These are phyloP conservation scores for Linnemannia schmuckeri DNA, from an alignment of 192 early-diverging fungal genomes.

Conservation along the genomic window DNA sequence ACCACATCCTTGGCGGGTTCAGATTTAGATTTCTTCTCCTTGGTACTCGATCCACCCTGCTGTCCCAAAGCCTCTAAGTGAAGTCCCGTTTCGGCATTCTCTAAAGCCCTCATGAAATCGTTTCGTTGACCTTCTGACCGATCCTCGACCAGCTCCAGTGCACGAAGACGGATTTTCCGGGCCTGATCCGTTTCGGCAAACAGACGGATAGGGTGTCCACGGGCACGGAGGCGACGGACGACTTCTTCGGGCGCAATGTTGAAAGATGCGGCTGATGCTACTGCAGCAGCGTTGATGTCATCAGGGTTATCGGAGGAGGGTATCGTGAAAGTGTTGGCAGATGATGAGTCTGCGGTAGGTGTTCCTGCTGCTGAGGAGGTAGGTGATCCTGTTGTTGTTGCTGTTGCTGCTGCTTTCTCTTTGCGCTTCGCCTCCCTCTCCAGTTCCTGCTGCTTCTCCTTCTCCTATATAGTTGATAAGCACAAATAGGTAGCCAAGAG, in stretches of 20 bases:
- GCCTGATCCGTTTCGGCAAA: conserved; percentile 91
- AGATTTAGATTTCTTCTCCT: conserved; percentile 61
- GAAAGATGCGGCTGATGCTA: conserved; percentile 43
- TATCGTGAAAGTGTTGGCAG: neutral
- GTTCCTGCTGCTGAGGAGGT: neutral
- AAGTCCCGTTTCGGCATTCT: conserved; percentile 85
- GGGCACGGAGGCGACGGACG: conserved; percentile 83
- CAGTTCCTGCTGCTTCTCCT: conserved; percentile 11
- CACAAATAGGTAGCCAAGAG: neutral
- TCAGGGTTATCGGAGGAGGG: neutral
- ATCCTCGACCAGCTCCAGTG: conserved; percentile 88
- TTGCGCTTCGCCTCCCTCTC: conserved; percentile 36
- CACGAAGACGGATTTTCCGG: conserved; percentile 84
- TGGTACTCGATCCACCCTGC: conserved; percentile 59
- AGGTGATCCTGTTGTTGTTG: conserved; percentile 10
- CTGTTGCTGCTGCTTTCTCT: conserved; percentile 4
- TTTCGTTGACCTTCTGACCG: conserved; percentile 88
- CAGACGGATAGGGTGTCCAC: conserved; percentile 89
- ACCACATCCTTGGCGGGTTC: conserved; percentile 65
- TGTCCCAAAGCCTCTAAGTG: conserved; percentile 79
- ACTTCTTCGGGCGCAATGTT: conserved; percentile 83
- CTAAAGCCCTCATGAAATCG: conserved; percentile 89
- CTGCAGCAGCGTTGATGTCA: conserved; percentile 19
- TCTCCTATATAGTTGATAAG: conserved; percentile 4
- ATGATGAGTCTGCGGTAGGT: conserved; percentile 1